phyloP scores from a whole-genome alignment of 2,329 filamentous ascomycete genomes.

The Fusarium guadeloupense region DNA sequence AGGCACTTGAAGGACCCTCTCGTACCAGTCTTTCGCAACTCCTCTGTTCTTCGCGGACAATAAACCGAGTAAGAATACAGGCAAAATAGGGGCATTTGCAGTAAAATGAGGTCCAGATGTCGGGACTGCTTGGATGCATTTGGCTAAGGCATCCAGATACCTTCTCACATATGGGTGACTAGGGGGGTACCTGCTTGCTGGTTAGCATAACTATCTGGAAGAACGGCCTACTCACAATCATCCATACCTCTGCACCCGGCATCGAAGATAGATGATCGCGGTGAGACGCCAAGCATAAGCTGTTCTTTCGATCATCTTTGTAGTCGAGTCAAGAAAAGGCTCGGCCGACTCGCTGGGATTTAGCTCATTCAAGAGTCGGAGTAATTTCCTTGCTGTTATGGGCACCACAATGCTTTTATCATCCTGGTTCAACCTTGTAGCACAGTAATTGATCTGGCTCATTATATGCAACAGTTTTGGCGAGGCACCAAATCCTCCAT shows the following conservation, averaged over 20 bases:
- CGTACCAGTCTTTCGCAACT: constrained; percentile 1
- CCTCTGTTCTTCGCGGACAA: not conserved
- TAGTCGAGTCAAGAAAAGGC: not conserved
- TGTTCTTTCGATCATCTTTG: constrained; percentile 5
- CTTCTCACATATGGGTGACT: constrained; percentile 1
- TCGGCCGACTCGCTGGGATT: not conserved
- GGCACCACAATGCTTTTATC: not conserved
- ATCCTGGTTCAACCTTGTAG: not conserved
- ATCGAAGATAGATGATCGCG: constrained; percentile 13
- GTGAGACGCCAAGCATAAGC: constrained; percentile 12
- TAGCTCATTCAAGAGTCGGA: not conserved
- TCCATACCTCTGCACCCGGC: constrained; percentile 8
- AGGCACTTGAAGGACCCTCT: constrained; percentile 2
- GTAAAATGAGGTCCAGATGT: not conserved
- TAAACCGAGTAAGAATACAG: constrained; percentile 1
- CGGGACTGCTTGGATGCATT: constrained; percentile 3
- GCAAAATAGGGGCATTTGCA: constrained; percentile 2
- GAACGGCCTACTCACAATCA: not conserved
- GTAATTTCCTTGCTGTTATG: constrained; percentile 5
- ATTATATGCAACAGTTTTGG: constrained; percentile 1
- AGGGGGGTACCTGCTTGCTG: not conserved
- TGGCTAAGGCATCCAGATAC: not conserved
- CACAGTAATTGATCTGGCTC: constrained; percentile 2
- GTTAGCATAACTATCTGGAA: constrained; percentile 1
- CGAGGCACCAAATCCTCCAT: not conserved